Conservation (phyloP, 805 yeast genomes). For the Metschnikowia picachoensis region DNA sequence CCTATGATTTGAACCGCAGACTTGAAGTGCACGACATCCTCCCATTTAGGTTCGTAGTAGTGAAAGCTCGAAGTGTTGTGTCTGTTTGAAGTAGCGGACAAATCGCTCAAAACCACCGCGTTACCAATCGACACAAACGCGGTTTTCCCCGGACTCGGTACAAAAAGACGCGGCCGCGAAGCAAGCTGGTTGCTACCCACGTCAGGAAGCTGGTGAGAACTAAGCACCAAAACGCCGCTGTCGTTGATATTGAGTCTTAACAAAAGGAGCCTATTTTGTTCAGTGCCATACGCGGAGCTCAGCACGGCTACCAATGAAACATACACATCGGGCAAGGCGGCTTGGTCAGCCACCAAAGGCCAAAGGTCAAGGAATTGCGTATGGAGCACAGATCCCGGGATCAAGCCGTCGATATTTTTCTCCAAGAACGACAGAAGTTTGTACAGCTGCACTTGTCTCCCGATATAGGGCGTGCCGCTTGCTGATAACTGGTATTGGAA, state of each 20-base stretch:
- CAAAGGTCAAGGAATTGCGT: constrained; percentile 61
- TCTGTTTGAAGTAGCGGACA: constrained; percentile 35
- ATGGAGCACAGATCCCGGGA: constrained; percentile 47
- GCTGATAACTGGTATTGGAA: constrained; percentile 28
- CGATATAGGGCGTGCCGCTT: constrained; percentile 26
- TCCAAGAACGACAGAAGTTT: constrained; percentile 27
- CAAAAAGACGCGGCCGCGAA: constrained; percentile 44
- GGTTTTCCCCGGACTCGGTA: constrained; percentile 56
- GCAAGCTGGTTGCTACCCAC: not conserved
- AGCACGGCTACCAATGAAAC: constrained; percentile 12
- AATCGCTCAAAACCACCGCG: constrained; percentile 64
- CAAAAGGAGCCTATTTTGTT: constrained; percentile 38
- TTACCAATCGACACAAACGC: constrained; percentile 59
- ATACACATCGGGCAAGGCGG: constrained; percentile 7
- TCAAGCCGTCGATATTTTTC: constrained; percentile 40
- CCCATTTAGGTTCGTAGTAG: constrained; percentile 62
- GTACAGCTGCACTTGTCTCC: constrained; percentile 29
- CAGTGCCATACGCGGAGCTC: constrained; percentile 11
- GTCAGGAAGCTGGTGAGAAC: constrained; percentile 63
- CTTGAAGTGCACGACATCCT: constrained; percentile 66
- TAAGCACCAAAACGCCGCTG: constrained; percentile 51
- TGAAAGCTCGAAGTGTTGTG: constrained; percentile 17
- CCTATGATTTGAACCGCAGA: constrained; percentile 53
- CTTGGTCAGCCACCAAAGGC: constrained; percentile 34
- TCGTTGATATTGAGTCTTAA: constrained; percentile 51